Evolutionary conservation across 169 alveolate genomes (phyloP), one percentile per base, ranked within the genome.

Genomic region (Plasmodium blacklocki): DNA sequence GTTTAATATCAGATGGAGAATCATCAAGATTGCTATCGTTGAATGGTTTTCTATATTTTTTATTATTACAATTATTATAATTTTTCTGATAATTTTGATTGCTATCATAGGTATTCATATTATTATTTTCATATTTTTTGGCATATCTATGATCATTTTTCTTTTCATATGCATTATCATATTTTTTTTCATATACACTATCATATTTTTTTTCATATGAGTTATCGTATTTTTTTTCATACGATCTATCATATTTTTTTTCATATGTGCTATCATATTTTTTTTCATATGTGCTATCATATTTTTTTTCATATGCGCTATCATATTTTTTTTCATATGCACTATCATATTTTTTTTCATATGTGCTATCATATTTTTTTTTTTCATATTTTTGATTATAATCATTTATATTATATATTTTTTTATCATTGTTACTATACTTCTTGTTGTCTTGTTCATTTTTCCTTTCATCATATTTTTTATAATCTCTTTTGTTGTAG

Each of bases 1-100:
- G 89, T 59, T 64, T 78, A 23, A 78, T 78, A 26, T 78, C 76
- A 39, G 89, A 78, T 26, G 80, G 63, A 18, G 89, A 64, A 19
- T 32, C 66, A 26, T 66, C 89, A 49, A 63, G 63, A 67, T 39
- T 68, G 47, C 52, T 83, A 43, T 83, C 91, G 14, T 47, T 83
- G n/a, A 83, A 19, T 15, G 39, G 47, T 29, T 49, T 72, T 39
- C 14, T 62, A 39, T 39, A 39, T 39, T 39, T 39, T 39, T 67
- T 75, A 52, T 47, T 19, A 54, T 67, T n/a, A 26, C 29, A 62
- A 26, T 43, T 62, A n/a, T 12, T 49, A 29, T 62, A 39, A 12
- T 32, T n/a, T n/a, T 21, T n/a, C 23, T 73, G 56, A 32, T 59
- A 19, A 18, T 12, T 43, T 4, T 50, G n/a, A 14, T 9, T 43